Conservation (phyloP, 2,329 filamentous ascomycete genomes). For the Colletotrichum filicis region DNA sequence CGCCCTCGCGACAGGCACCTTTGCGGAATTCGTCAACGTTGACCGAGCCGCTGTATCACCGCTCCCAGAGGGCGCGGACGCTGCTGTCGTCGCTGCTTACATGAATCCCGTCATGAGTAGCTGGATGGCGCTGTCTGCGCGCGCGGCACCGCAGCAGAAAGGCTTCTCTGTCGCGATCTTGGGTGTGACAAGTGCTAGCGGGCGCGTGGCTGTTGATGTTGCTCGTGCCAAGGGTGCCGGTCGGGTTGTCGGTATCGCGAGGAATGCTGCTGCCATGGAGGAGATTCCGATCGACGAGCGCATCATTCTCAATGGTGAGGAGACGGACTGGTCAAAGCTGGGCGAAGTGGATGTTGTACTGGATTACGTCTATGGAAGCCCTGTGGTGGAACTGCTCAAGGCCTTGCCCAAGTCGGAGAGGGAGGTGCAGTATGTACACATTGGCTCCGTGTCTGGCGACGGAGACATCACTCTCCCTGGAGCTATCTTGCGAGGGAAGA, state of each 20-base stretch:
- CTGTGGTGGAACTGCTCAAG: conserved; percentile 52
- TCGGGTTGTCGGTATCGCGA: conserved; percentile 61
- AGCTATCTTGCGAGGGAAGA: conserved; percentile 57
- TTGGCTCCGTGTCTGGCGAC: conserved; percentile 56
- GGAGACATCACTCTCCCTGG: conserved; percentile 52
- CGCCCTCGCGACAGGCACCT: conserved; percentile 49
- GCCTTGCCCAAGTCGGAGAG: conserved; percentile 49
- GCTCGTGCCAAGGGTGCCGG: conserved; percentile 60
- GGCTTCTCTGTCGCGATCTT: conserved; percentile 62
- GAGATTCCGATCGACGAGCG: conserved; percentile 56
- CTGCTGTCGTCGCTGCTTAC: conserved; percentile 60
- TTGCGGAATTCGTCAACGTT: conserved; percentile 61
- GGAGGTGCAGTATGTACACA: conserved; percentile 64
- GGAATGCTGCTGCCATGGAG: conserved; percentile 55
- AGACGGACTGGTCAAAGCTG: conserved; percentile 58
- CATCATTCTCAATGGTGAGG: conserved; percentile 52
- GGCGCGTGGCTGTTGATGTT: conserved; percentile 60
- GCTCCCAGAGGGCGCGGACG: conserved; percentile 57
- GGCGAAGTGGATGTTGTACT: conserved; percentile 64
- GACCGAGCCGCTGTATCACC: conserved; percentile 49
- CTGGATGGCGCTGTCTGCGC: conserved; percentile 66
- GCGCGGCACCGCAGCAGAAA: conserved; percentile 50
- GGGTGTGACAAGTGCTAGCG: conserved; percentile 64
- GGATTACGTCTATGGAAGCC: conserved; percentile 66
- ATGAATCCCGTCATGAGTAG: conserved; percentile 66